phyloP scores from a whole-genome alignment of 2,329 filamentous ascomycete species.

The Rutstroemia sp. region DNA sequence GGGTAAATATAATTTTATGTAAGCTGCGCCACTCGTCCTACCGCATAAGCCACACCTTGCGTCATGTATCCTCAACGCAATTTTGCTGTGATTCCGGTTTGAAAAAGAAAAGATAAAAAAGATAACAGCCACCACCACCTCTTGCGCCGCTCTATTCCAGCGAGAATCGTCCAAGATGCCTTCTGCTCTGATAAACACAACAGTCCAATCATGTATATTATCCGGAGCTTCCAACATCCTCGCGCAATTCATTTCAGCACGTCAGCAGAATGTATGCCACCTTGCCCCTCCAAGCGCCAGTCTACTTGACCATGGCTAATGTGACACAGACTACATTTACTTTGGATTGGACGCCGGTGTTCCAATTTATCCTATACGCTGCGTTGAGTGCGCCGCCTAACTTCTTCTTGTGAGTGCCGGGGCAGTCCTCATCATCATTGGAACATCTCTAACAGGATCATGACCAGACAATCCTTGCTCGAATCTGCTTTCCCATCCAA shows the following conservation, averaged over 20 bases:
- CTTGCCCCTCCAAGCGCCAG: background rate
- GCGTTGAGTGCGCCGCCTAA: slow-evolving; percentile 73
- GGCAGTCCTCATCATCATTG: background rate
- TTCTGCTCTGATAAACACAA: slow-evolving; percentile 5
- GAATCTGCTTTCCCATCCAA: slow-evolving; percentile 67
- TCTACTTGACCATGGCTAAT: background rate
- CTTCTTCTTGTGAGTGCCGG: slow-evolving; percentile 59
- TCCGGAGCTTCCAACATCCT: slow-evolving; percentile 37
- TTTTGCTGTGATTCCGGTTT: no score
- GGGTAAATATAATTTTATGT: no score
- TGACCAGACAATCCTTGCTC: slow-evolving; percentile 59
- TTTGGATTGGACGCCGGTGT: slow-evolving; percentile 59
- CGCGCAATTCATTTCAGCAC: slow-evolving; percentile 62
- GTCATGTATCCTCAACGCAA: no score
- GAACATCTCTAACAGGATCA: background rate
- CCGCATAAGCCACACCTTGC: no score
- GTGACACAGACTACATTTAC: slow-evolving; percentile 47
- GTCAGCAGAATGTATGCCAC: slow-evolving; percentile 33
- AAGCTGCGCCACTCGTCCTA: no score
- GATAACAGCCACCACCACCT: no score
- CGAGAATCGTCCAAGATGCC: background rate
- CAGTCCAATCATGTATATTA: slow-evolving; percentile 5
- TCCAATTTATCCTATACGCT: slow-evolving; percentile 72
- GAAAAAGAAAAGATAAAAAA: no score
- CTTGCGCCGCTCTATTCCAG: no score